These are phyloP conservation scores for Capsicum pubescens DNA, from an alignment of 257 asterid genomes.

Conservation along the genomic window DNA sequence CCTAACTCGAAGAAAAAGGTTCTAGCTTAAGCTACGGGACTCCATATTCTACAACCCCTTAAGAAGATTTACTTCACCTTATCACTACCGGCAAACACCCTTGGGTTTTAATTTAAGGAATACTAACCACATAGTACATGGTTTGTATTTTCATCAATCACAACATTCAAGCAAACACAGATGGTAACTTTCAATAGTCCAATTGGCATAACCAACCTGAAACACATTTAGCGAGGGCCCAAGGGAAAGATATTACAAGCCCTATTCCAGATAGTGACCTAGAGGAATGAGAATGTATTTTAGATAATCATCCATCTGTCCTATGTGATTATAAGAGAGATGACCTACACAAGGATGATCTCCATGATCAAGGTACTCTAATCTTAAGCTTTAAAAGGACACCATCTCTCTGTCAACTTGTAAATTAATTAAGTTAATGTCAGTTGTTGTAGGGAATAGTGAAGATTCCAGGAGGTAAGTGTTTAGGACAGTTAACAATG, in stretches of 20 bases:
- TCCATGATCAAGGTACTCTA: slow-evolving; percentile 45
- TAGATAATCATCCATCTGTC: slow-evolving; percentile 27
- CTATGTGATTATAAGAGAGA: slow-evolving; percentile 25
- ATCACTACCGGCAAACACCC: too few relatives aligned
- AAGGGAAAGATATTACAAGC: slow-evolving; percentile 9
- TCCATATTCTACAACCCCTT: too few relatives aligned
- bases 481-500: slow-evolving; percentile 28
- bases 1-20: too few relatives aligned
- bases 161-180: slow-evolving; percentile 23
- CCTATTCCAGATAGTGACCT: slow-evolving; percentile 5
- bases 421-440: slow-evolving; percentile 8
- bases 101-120: too few relatives aligned
- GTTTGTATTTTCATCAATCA: too few relatives aligned
- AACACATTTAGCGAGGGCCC: slow-evolving; percentile 26
- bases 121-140: too few relatives aligned
- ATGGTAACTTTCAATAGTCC: background rate
- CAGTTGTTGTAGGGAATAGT: slow-evolving; percentile 35
- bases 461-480: slow-evolving; percentile 29
- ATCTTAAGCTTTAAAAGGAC: background rate
- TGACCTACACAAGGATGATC: slow-evolving; percentile 30
- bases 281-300: slow-evolving; percentile 27
- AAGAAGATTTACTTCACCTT: too few relatives aligned
- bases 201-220: slow-evolving; percentile 22
- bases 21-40: too few relatives aligned
- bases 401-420: background rate